phyloP scores from a whole-genome alignment of 208 protist genomes.

The Crithidia acanthocephali region DNA sequence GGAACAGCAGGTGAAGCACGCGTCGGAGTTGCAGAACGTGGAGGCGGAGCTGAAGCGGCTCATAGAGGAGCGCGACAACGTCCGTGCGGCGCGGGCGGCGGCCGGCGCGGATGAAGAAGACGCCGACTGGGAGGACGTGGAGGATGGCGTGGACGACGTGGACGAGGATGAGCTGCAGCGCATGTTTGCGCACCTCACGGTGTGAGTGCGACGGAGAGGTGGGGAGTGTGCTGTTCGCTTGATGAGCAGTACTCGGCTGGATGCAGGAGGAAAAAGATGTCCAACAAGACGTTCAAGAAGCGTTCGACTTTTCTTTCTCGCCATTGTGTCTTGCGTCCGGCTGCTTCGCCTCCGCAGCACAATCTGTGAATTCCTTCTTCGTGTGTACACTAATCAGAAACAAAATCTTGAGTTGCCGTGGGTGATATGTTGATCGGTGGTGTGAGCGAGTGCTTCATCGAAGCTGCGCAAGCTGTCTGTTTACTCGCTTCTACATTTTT shows the following conservation, averaged over 20 bases:
- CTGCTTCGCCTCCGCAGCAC: no score
- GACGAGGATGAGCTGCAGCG: slow-evolving; percentile 70
- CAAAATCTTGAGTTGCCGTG: no score
- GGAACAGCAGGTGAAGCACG: slow-evolving; percentile 82
- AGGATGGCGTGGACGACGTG: slow-evolving; percentile 43
- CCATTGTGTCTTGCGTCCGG: no score
- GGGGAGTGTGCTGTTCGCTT: background rate
- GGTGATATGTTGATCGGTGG: no score
- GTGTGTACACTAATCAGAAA: background rate
- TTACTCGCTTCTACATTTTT: no score
- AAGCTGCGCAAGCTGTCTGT: no score
- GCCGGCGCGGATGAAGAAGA: slow-evolving; percentile 42
- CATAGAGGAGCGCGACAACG: slow-evolving; percentile 36
- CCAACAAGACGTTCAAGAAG: no score
- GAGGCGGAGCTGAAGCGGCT: slow-evolving; percentile 66
- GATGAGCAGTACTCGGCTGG: no score
- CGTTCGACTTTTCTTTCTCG: no score
- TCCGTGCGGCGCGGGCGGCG: slow-evolving; percentile 22
- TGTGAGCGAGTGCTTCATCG: no score
- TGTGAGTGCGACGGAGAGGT: slow-evolving; percentile 28
- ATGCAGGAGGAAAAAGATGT: no score
- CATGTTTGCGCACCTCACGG: slow-evolving; percentile 87
- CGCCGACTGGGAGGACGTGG: slow-evolving; percentile 64
- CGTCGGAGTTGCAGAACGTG: slow-evolving; percentile 59
- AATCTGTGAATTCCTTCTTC: no score